Evolutionary conservation across 2,329 filamentous ascomycete species (phyloP), one percentile per base, ranked within the genome.

Genomic region (Aspergillus carbonarius): DNA sequence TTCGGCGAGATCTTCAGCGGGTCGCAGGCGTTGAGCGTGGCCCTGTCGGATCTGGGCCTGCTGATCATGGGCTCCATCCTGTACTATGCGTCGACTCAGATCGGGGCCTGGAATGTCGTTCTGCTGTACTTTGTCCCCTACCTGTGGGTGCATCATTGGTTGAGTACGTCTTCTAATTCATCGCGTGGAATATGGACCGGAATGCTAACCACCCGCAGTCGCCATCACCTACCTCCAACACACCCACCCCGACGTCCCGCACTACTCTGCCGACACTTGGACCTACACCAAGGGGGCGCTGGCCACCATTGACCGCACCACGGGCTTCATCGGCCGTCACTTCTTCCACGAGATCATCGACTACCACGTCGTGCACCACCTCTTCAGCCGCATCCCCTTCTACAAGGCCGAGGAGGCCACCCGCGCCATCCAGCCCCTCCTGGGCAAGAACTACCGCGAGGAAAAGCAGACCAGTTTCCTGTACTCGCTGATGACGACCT

Each of bases 201-300:
- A 46, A 15, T 30, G 4, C 27, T 49, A 42, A 52, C 25, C 25
- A 30, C 25, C 35, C 48, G 52, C 34, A 86, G 87, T 91, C 18
- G 87, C 87, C 62, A 90, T 91, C 70, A 91, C 88, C 49, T 91
- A 89, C 75, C 85, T 91, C 18, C 88, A 91, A 75, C 88, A 91
- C 80, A 88, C 86, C 56, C 85, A 89, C 70, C 76, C 72, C 2
- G 70, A 74, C 3, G 77, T 87, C 50, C 82, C 82, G 17, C 83
- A 88, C 72, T 88, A 85, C 70, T 80, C 83, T 25, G 80, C 81
- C 44, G 79, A 82, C 17, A 77, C 78, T 55, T 88, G 86, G 86
- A 85, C 82, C 20, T 88, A 83, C 65, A 81, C 84, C 60, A 83
- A 84, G 65, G 86, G 86, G 25, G 85, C 86, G 2, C 76, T 85